Evolutionary conservation across 2,329 filamentous ascomycete genomes (phyloP), one percentile per base, ranked within the genome.

Genomic region (Orbilia ellipsospora): DNA sequence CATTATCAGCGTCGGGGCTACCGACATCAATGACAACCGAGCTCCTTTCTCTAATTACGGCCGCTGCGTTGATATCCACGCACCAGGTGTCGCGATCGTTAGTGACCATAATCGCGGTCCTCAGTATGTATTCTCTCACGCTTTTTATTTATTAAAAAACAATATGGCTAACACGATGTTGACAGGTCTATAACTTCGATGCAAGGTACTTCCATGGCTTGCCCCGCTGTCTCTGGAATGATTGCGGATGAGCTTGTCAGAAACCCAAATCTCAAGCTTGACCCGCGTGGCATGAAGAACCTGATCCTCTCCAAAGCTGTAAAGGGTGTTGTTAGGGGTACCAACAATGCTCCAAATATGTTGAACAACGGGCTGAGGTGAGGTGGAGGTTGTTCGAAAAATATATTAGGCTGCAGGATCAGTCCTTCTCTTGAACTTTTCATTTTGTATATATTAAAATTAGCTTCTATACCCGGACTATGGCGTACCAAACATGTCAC

Each of bases 61-160:
- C 26, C 74, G 80, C 2, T 85, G 86, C 78, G 84, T 88, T 51
- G 87, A 88, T 79, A 82, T 89, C 78, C 88, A 86, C 79, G 87
- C 86, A 13, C 87, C 87, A 0, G 87, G 87, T 44, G 83, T 86
- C 77, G 79, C 85, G 73, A 84, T 89, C 67, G 82, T 87, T 12
- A 85, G 83, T 48, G 81, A 86, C 2, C 87, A 85, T 83, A 83
- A 82, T 28, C 62, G 63, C 44, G 57, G 62, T 18, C 62, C 70
- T n/a, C 56, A 68, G 70, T 68, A 74, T 50, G 70, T 57, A 36
- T 8, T 40, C 12, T 3, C 23, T 5, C 4, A 6, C 1, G 4
- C 7, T 18, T 48, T 12, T 23, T 50, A 1, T 1, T 23, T 50
- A 15, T 44, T 12, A 16, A 16, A 7, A 40, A 56, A 51, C 31